A percentile compares a stretch with the other conserved stretches of the same genome.
Conservation (phyloP, 176 grass and related monocot species). For the Phragmites australis region DNA sequence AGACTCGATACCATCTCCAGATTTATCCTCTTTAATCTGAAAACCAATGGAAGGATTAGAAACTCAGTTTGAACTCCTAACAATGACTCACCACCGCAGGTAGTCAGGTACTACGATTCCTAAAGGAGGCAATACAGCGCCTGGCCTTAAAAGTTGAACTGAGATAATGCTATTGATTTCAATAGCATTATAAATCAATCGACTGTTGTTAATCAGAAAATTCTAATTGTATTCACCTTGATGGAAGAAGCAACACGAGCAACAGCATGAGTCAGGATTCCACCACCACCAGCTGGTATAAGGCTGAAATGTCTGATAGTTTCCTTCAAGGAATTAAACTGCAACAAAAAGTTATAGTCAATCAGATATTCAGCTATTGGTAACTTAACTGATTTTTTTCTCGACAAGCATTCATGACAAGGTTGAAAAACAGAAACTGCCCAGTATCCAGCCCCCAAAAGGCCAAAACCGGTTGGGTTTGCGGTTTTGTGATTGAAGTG, state of each 20-base stretch:
- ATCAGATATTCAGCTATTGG: background rate
- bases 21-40: slow-evolving; percentile 78
- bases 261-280: slow-evolving; percentile 80
- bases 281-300: slow-evolving; percentile 81
- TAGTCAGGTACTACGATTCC: background rate
- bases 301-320: slow-evolving; percentile 90
- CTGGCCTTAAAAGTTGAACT: background rate
- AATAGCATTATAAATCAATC: too few relatives aligned
- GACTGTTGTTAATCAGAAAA: too few relatives aligned
- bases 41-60: slow-evolving; percentile 47
- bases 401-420: slow-evolving; percentile 30
- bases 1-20: slow-evolving; percentile 77
- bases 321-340: slow-evolving; percentile 88
- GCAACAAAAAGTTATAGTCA: slow-evolving; percentile 21
- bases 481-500: background rate
- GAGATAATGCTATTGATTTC: background rate
- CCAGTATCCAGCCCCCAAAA: background rate
- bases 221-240: slow-evolving; percentile 58
- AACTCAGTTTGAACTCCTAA: background rate
- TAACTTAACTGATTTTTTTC: slow-evolving; percentile 18
- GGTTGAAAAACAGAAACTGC: background rate
- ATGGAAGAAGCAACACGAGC: slow-evolving; percentile 79
- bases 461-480: too few relatives aligned
- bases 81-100: background rate
- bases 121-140: background rate